A percentile compares a stretch with the other conserved stretches of the same genome.
Conservation (phyloP, 2,329 filamentous ascomycete species). For the Aspergillus sp. region DNA sequence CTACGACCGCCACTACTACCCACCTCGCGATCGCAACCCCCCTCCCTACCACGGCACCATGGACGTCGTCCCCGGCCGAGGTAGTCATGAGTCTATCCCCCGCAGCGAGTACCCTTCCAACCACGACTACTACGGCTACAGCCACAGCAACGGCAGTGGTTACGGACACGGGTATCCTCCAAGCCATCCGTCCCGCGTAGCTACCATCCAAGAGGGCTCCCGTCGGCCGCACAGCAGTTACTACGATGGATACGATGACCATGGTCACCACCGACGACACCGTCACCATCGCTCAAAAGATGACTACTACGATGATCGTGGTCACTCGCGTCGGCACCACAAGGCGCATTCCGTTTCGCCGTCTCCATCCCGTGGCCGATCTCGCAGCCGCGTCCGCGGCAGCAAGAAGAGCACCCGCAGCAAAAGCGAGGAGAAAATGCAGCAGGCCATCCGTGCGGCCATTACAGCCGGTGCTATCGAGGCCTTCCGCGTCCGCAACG, state of each 20-base stretch:
- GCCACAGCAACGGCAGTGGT: constrained; percentile 28
- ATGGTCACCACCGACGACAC: constrained; percentile 32
- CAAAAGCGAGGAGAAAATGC: constrained; percentile 55
- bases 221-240: neutral
- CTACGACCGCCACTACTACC: constrained; percentile 27
- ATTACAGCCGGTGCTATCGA: constrained; percentile 85
- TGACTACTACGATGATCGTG: constrained; percentile 41
- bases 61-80: constrained; percentile 42
- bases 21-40: constrained; percentile 25
- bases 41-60: constrained; percentile 20
- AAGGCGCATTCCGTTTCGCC: constrained; percentile 45
- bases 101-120: constrained; percentile 72
- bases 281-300: constrained; percentile 21
- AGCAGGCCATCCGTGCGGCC: constrained; percentile 86
- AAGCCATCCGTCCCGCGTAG: constrained; percentile 6
- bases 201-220: neutral
- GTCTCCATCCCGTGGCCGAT: constrained; percentile 46
- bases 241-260: constrained; percentile 16
- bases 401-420: constrained; percentile 27
- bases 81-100: constrained; percentile 66
- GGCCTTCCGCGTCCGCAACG: constrained; percentile 82
- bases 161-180: constrained; percentile 32
- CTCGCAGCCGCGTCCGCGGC: constrained; percentile 34
- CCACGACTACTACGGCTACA: constrained; percentile 33
- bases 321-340: constrained; percentile 31